Percentiles rank a stretch among this genome's conserved stretches.
Conservation (phyloP, 805 yeast species). For the Schwanniomyces sp. region DNA sequence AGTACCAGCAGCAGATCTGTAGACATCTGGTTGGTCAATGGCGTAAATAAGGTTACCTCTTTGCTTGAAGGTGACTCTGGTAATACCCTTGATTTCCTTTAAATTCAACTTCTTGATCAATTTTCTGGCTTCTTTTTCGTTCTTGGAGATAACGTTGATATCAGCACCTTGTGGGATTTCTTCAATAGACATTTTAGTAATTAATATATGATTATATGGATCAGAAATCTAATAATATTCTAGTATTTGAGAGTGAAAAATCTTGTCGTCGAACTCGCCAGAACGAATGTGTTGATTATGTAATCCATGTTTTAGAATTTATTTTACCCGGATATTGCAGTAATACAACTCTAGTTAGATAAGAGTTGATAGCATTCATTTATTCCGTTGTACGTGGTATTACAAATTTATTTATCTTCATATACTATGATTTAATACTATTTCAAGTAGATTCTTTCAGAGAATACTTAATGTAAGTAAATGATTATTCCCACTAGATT, state of each 20-base stretch:
- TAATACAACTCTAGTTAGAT: too few species aligned
- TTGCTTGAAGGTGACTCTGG: conserved; percentile 94
- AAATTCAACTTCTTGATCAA: conserved; percentile 83
- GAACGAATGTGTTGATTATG: neutral
- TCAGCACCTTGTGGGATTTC: conserved; percentile 82
- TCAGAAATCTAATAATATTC: neutral
- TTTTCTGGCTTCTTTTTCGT: conserved; percentile 95
- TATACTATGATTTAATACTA: too few species aligned
- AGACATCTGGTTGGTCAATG: conserved; percentile 92
- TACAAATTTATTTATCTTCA: too few species aligned
- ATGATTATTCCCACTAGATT: too few species aligned
- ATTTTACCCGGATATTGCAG: neutral
- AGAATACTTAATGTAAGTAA: too few species aligned
- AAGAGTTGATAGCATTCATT: too few species aligned
- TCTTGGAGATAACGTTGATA: conserved; percentile 78
- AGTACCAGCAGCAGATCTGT: conserved; percentile 89
- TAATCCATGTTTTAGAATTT: neutral
- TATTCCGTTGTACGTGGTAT: too few species aligned
- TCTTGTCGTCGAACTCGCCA: neutral
- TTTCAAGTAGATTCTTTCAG: too few species aligned
- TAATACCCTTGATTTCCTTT: conserved; percentile 87
- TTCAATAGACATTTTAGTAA: conserved; percentile 42
- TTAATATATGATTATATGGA: neutral
- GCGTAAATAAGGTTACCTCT: conserved; percentile 89
- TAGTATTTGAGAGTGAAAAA: neutral